Evolutionary conservation across 805 yeast genomes (phyloP).

Genomic region (Starmerella stigmatis): DNA sequence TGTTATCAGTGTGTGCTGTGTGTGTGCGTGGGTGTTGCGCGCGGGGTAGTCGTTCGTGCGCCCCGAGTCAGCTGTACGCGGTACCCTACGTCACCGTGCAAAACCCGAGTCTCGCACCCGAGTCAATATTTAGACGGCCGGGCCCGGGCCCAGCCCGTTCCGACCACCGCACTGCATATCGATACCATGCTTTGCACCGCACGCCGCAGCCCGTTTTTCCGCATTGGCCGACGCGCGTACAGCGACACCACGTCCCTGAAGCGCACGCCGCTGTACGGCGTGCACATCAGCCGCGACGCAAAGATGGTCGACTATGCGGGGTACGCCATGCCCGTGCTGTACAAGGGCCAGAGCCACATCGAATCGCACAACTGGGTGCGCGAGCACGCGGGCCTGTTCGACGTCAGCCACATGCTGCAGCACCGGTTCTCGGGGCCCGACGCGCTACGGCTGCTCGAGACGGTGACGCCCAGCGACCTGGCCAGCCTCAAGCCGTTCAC

Average conservation of each 20-base stretch:
- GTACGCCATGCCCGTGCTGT: conserved; percentile 88
- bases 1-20: too few relatives aligned
- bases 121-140: not conserved
- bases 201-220: too few relatives aligned
- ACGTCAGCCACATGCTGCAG: conserved; percentile 96
- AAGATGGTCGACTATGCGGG: conserved; percentile 96
- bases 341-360: conserved; percentile 73
- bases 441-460: conserved; percentile 58
- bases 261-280: conserved; percentile 68
- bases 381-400: conserved; percentile 76
- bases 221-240: conserved; percentile 7
- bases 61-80: not conserved
- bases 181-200: too few relatives aligned
- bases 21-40: too few relatives aligned
- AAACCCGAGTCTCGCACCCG: conserved; percentile 3
- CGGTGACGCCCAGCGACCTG: conserved; percentile 81
- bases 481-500: conserved; percentile 43
- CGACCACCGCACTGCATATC: too few relatives aligned
- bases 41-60: too few relatives aligned
- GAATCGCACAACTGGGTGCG: conserved; percentile 96
- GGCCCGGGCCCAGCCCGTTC: conserved; percentile 3
- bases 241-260: conserved; percentile 12
- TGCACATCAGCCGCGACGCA: conserved; percentile 70
- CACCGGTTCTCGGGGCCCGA: conserved; percentile 65
- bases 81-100: not conserved